phyloP scores from a whole-genome alignment of 768 basidiomycete genomes.

The Boletus edulis region DNA sequence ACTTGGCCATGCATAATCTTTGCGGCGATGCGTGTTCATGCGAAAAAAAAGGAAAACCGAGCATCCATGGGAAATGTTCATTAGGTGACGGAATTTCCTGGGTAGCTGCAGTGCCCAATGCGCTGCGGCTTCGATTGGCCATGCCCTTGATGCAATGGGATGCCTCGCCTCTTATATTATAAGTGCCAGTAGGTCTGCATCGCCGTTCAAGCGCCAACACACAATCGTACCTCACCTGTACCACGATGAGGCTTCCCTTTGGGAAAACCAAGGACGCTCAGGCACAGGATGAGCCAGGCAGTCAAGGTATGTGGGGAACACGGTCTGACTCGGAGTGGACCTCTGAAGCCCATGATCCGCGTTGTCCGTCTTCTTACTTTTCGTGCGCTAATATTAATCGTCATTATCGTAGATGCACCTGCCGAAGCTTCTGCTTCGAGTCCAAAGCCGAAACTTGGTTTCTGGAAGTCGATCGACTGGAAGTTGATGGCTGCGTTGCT shows the following conservation, averaged over 20 bases:
- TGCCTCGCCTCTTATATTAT: not conserved
- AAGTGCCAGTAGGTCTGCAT: not conserved
- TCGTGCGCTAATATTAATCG: not conserved
- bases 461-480: slow-evolving; percentile 30
- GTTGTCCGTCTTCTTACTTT: not conserved
- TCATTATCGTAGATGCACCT: not conserved
- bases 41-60: too few relatives aligned
- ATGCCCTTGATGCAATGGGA: not conserved
- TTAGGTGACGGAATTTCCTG: not conserved
- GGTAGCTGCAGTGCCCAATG: not conserved
- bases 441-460: slow-evolving; percentile 11
- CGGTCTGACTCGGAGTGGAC: not conserved
- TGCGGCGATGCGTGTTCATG: not conserved
- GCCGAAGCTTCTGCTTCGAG: not conserved
- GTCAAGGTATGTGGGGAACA: slow-evolving; percentile 4
- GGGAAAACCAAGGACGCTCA: slow-evolving; percentile 1
- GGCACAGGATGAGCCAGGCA: not conserved
- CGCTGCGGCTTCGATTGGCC: slow-evolving; percentile 1
- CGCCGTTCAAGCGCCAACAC: not conserved
- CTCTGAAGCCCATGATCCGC: not conserved
- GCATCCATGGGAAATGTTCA: too few relatives aligned
- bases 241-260: slow-evolving; percentile 10
- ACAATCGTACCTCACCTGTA: not conserved
- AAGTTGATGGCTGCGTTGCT: slow-evolving; percentile 34
- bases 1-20: too few relatives aligned